Conservation (phyloP, 306 rosid species). For the Canavalia ensiformis region DNA sequence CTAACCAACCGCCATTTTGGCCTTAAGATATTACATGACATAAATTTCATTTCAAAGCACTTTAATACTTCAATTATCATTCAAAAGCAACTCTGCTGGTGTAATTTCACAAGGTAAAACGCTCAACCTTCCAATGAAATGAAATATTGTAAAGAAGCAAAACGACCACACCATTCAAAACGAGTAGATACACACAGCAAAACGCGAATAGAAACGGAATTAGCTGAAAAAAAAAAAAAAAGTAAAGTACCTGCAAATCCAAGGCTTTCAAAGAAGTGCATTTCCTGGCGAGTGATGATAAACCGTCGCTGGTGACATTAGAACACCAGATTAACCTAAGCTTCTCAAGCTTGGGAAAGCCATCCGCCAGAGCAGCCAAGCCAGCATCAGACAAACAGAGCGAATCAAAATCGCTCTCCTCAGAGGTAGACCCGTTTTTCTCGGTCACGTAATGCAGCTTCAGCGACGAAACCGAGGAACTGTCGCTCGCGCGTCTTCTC, state of each 20-base stretch:
- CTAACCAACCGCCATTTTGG: background rate
- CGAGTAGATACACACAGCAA: background rate
- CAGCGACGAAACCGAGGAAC: slow-evolving; percentile 43
- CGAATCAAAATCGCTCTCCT: slow-evolving; percentile 58
- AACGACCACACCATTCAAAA: slow-evolving; percentile 6
- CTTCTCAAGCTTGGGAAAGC: slow-evolving; percentile 83
- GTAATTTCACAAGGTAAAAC: background rate
- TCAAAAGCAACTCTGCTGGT: background rate
- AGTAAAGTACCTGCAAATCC: slow-evolving; percentile 80
- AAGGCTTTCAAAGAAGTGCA: slow-evolving; percentile 71
- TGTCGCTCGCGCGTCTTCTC: slow-evolving; percentile 55
- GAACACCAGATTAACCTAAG: slow-evolving; percentile 94
- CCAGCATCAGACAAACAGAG: slow-evolving; percentile 77
- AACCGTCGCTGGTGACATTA: slow-evolving; percentile 71
- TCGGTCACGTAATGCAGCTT: slow-evolving; percentile 49
- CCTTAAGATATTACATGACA: background rate
- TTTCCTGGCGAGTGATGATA: slow-evolving; percentile 66
- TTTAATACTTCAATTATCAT: background rate
- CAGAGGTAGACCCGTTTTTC: slow-evolving; percentile 56
- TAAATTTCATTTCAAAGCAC: slow-evolving; percentile 21
- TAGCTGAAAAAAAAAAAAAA: background rate
- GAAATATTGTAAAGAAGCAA: slow-evolving; percentile 16
- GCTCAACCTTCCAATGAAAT: background rate
- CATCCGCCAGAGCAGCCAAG: slow-evolving; percentile 72
- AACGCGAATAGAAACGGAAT: background rate